phyloP scores from a whole-genome alignment of 306 rosid genomes.

The Benincasa hispida region DNA sequence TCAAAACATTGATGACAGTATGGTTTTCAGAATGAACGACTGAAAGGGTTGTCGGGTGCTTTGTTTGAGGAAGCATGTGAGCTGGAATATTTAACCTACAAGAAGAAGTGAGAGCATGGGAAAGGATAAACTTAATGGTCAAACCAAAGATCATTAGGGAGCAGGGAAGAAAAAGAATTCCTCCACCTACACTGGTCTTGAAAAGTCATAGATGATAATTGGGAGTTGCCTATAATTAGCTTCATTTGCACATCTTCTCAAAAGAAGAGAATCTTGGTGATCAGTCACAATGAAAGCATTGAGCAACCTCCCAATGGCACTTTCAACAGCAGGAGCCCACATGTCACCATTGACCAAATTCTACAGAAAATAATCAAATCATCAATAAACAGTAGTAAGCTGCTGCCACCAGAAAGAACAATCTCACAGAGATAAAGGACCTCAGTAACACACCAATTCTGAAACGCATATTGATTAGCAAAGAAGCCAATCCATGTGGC shows the following conservation, averaged over 20 bases:
- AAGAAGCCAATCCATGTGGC: not conserved
- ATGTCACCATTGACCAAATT: constrained; percentile 48
- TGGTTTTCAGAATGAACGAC: constrained; percentile 54
- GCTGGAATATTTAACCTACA: constrained; percentile 55
- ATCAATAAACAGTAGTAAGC: not conserved
- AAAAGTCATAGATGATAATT: constrained; percentile 79
- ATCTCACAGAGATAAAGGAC: not conserved
- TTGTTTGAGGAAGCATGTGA: constrained; percentile 81
- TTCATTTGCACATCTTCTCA: constrained; percentile 71
- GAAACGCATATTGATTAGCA: not conserved
- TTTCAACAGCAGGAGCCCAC: constrained; percentile 77
- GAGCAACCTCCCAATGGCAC: constrained; percentile 75
- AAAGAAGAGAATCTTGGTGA: constrained; percentile 67
- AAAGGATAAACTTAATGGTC: constrained; percentile 5
- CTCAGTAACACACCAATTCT: not conserved
- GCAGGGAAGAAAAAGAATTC: not conserved
- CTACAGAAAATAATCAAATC: constrained; percentile 27
- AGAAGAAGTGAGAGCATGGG: constrained; percentile 5
- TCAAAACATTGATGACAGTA: constrained; percentile 65
- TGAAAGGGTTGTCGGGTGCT: constrained; percentile 58
- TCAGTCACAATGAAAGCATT: constrained; percentile 83
- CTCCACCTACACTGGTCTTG: constrained; percentile 53
- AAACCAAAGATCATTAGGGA: not conserved
- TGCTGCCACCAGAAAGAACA: not conserved
- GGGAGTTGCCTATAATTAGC: constrained; percentile 44